Percentiles rank a stretch among this genome's conserved stretches.
phyloP scores from a whole-genome alignment of 768 basidiomycete species.

The Panaeolus cyanescens region DNA sequence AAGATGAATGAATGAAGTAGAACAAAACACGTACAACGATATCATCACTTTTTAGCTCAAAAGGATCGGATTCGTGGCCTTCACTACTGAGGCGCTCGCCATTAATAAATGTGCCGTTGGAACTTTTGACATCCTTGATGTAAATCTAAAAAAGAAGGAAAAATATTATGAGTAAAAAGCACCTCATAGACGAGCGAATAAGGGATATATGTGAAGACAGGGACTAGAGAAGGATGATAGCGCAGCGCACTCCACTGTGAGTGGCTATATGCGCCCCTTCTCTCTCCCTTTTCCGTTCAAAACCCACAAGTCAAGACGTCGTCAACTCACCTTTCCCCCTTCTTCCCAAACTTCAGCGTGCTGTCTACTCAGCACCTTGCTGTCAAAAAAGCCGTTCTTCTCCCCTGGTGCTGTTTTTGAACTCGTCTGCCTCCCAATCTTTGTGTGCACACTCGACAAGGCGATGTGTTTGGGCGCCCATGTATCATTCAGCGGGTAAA shows the following conservation, averaged over 20 bases:
- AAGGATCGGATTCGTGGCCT: conserved; percentile 88
- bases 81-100: conserved; percentile 90
- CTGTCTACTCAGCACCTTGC: conserved; percentile 88
- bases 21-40: conserved; percentile 71
- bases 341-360: conserved; percentile 99
- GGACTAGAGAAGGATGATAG: not conserved
- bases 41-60: conserved; percentile 93
- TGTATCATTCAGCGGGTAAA: conserved; percentile 94
- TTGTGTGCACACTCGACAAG: conserved; percentile 70
- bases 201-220: not conserved
- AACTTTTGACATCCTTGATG: conserved; percentile 98
- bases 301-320: too few species aligned
- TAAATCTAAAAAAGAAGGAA: conserved; percentile 62
- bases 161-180: conserved; percentile 12
- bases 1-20: not conserved
- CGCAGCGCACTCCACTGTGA: not conserved
- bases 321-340: conserved; percentile 72
- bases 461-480: conserved; percentile 94
- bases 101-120: conserved; percentile 98
- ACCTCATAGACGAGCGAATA: not conserved
- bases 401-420: conserved; percentile 92
- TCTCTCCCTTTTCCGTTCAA: too few species aligned
- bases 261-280: not conserved
- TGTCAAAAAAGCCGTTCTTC: conserved; percentile 96
- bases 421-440: conserved; percentile 96